These are phyloP conservation scores for Brassica rapa DNA, from an alignment of 345 rosid species.

Conservation along the genomic window DNA sequence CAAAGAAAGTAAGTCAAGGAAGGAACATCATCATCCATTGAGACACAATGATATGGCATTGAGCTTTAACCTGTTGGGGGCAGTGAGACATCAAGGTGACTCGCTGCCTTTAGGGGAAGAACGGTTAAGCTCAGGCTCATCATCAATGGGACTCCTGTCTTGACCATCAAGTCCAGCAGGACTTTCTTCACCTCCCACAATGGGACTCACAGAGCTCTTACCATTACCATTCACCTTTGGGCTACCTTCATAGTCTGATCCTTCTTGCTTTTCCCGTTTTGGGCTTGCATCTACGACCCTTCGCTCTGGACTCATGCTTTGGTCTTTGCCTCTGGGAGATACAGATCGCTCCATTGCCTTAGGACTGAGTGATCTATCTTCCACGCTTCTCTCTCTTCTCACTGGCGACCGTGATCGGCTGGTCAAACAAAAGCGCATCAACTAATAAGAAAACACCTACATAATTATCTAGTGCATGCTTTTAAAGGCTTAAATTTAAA, in stretches of 20 bases:
- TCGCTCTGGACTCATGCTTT: slow-evolving; percentile 56
- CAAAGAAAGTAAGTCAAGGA: neutral
- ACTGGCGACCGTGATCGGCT: slow-evolving; percentile 78
- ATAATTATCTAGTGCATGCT: neutral
- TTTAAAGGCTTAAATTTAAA: neutral
- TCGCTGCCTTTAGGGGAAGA: slow-evolving; percentile 44
- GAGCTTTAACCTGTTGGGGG: neutral
- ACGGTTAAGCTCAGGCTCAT: slow-evolving; percentile 36
- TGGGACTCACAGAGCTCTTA: slow-evolving; percentile 50
- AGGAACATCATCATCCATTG: neutral
- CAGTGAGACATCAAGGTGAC: slow-evolving; percentile 39
- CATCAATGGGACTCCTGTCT: slow-evolving; percentile 41
- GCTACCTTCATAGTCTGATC: slow-evolving; percentile 55
- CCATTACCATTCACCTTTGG: slow-evolving; percentile 47
- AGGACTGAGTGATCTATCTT: slow-evolving; percentile 51
- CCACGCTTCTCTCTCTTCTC: slow-evolving; percentile 54
- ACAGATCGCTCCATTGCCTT: slow-evolving; percentile 36
- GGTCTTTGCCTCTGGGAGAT: slow-evolving; percentile 58
- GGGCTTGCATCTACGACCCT: slow-evolving; percentile 41
- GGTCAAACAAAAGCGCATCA: neutral
- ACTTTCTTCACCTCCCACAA: slow-evolving; percentile 34
- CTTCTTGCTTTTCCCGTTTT: slow-evolving; percentile 41
- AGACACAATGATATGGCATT: neutral
- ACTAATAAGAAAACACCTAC: neutral
- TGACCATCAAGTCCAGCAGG: slow-evolving; percentile 53